Base-by-base conservation (phyloP, 169 alveolate genomes). In the Eimeria acervulina region DNA sequence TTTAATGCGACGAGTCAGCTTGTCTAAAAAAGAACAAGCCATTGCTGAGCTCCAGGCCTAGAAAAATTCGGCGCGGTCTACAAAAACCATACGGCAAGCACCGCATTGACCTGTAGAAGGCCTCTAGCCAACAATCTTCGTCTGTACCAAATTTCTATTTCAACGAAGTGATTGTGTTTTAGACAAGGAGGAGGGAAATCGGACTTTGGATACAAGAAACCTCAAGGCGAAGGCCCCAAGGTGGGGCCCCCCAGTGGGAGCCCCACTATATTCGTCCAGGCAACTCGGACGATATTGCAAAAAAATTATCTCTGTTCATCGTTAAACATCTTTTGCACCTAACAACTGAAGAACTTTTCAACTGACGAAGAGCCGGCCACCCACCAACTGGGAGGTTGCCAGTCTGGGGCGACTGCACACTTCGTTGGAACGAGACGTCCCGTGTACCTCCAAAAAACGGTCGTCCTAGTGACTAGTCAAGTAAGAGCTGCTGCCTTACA, bases 21-120 rank as follows among this genome's bases (percentile, higher is more conserved):
- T 94, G 47, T 96, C 78, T 72, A 96, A 63, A 94, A 97, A 97
- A 76, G 96, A 63, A 76, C 87, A 33, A 61, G 97, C 26, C 93
- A 85, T 85, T 59, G 80, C 93, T 28, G 8, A 19, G 68, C 1
- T 26, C 59, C 44, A 31, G 80, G 12, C 8, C 28, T 31, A 68
- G 12, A 33, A 31, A 68, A 1, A 31, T 0, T n/a, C 76, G 0
- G 74, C 17, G 80, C 2, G n/a, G n/a, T 68, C 80, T 12, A 31
- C 80, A 26, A 47, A 68, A 28, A 13, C 42, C 80, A 15, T 47
- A 42, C 28, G 8, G 47, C 3, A 31, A 28, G 19, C 1, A 1
- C 3, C 42, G 47, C 80, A 33, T 68, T 33, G 47, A 68, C 17
- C 42, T 68, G 15, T 33, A 68, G 80, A 68, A 68, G 3, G 80